Conservation (phyloP, 139 green algal species). For the Micractinium sp. region DNA sequence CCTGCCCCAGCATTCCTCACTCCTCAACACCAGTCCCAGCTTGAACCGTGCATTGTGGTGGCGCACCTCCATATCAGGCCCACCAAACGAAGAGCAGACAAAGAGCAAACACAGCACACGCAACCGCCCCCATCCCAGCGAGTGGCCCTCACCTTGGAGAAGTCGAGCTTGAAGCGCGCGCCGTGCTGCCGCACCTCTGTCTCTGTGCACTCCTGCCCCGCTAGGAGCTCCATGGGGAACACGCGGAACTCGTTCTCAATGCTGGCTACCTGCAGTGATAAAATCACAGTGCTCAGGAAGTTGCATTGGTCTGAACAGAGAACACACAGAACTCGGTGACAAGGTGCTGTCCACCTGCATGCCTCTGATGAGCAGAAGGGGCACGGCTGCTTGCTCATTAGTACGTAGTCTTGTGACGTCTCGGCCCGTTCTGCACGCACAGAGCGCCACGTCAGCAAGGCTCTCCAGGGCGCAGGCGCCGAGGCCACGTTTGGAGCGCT, state of each 20-base stretch:
- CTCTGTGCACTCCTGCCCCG: conserved; percentile 66
- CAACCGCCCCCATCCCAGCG: not conserved
- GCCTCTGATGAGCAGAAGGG: not conserved
- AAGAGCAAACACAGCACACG: not conserved
- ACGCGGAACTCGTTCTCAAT: conserved; percentile 97
- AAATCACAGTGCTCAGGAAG: not conserved
- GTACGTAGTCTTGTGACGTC: too few species aligned
- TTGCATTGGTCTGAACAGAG: not conserved
- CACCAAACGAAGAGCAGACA: too few species aligned
- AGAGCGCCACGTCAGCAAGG: too few species aligned
- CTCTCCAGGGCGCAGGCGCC: too few species aligned
- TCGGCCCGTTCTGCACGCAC: too few species aligned
- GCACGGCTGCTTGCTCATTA: not conserved
- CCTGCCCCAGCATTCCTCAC: too few species aligned
- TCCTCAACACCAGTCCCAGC: not conserved
- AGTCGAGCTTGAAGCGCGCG: conserved; percentile 89
- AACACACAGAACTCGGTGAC: not conserved
- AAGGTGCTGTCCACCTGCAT: not conserved
- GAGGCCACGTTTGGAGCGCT: too few species aligned
- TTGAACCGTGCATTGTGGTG: not conserved
- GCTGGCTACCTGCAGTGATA: conserved; percentile 61
- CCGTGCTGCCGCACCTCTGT: conserved; percentile 84
- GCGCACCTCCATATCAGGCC: not conserved
- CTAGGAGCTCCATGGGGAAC: conserved; percentile 95
- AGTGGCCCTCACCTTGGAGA: conserved; percentile 61